Conservation (phyloP, 2,329 filamentous ascomycete genomes). For the Allantophomopsis cytisporea region DNA sequence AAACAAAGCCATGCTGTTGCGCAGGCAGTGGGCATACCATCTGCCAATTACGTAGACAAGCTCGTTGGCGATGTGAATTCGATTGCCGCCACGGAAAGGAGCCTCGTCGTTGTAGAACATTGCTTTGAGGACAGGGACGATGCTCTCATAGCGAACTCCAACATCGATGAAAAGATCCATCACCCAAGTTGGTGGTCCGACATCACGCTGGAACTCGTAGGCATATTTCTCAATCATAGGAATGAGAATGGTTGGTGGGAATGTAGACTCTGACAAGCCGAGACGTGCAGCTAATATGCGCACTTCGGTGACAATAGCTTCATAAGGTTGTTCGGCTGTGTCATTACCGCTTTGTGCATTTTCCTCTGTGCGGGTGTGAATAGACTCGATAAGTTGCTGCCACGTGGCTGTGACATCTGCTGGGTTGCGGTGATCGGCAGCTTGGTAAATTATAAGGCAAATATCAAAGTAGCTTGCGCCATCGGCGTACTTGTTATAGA, state of each 20-base stretch:
- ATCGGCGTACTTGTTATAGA: slow-evolving; percentile 90
- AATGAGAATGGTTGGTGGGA: slow-evolving; percentile 46
- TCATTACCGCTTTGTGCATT: slow-evolving; percentile 10
- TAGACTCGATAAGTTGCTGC: slow-evolving; percentile 65
- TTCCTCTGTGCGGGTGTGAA: slow-evolving; percentile 35
- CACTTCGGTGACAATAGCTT: slow-evolving; percentile 51
- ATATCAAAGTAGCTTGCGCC: slow-evolving; percentile 88
- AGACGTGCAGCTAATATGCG: slow-evolving; percentile 52
- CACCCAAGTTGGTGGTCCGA: slow-evolving; percentile 24
- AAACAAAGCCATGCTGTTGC: slow-evolving; percentile 38
- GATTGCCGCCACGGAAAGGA: slow-evolving; percentile 45
- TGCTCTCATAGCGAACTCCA: slow-evolving; percentile 43
- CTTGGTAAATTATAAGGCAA: slow-evolving; percentile 82
- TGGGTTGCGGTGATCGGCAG: slow-evolving; percentile 80
- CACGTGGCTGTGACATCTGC: slow-evolving; percentile 77
- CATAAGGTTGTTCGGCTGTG: slow-evolving; percentile 46
- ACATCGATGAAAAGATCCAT: slow-evolving; percentile 53
- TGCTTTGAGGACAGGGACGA: slow-evolving; percentile 47
- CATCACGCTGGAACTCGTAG: slow-evolving; percentile 42
- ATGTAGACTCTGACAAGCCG: slow-evolving; percentile 51
- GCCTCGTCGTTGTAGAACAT: slow-evolving; percentile 55
- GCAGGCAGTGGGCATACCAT: slow-evolving; percentile 45
- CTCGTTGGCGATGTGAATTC: slow-evolving; percentile 42
- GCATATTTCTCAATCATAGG: slow-evolving; percentile 51
- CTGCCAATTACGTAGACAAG: slow-evolving; percentile 44